These are phyloP conservation scores for Leccinum broughii DNA, from an alignment of 768 basidiomycete genomes.

Conservation along the genomic window DNA sequence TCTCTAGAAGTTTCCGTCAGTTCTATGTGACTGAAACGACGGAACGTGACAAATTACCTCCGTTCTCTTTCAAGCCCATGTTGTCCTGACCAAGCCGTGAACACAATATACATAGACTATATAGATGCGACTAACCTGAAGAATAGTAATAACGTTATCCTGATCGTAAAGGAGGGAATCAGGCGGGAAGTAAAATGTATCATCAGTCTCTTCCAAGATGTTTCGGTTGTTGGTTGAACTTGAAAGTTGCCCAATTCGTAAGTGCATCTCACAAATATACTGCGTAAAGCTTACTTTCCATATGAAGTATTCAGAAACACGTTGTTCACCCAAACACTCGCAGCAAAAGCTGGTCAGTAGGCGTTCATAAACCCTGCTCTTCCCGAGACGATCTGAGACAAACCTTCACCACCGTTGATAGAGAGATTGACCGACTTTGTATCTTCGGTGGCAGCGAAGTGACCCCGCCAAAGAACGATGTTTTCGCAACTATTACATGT, in stretches of 20 bases:
- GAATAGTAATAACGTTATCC: constrained; percentile 77
- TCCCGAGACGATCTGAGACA: constrained; percentile 5
- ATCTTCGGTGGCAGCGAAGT: constrained; percentile 62
- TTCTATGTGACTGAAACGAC: background rate
- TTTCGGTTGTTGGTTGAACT: constrained; percentile 65
- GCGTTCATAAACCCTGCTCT: background rate
- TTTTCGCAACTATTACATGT: constrained; percentile 67
- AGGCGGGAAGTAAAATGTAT: constrained; percentile 60
- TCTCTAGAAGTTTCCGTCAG: constrained; percentile 21
- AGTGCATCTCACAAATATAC: background rate
- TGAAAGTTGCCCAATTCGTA: background rate
- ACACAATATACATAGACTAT: background rate
- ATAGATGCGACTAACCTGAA: constrained; percentile 51
- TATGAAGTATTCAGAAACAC: constrained; percentile 71
- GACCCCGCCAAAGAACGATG: constrained; percentile 77
- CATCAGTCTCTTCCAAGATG: constrained; percentile 66
- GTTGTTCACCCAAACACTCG: constrained; percentile 78
- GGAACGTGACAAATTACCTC: constrained; percentile 33
- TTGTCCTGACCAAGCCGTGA: constrained; percentile 54
- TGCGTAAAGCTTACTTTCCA: constrained; percentile 56
- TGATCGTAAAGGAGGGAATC: constrained; percentile 48
- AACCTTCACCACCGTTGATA: constrained; percentile 80
- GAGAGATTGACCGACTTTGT: constrained; percentile 71
- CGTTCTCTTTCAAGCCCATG: constrained; percentile 73
- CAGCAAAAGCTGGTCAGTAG: constrained; percentile 59